Base-by-base conservation (phyloP, 2,329 filamentous ascomycete genomes). In the Sporothrix curviconia region DNA sequence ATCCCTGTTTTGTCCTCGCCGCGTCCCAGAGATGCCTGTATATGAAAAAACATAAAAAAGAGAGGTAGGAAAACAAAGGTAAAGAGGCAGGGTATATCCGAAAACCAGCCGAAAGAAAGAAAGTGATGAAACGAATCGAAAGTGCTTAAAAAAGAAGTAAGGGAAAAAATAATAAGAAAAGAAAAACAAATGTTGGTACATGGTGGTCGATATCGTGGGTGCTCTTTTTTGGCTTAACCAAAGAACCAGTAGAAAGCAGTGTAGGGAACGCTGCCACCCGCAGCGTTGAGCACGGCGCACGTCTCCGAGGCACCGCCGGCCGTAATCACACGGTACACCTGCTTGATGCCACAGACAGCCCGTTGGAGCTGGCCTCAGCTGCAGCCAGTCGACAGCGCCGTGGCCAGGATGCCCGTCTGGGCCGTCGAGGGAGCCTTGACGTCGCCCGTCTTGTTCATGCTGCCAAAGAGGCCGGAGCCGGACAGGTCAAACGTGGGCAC, bases 401-500 rank as follows among this genome's bases (percentile, higher is more conserved):
- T 79, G 58, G 65, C 68, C 14, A 76, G 68, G 8, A 75, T 69
- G 7, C 81, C 80, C 50, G 63, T 61, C 64, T 78, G 73, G 1
- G 80, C 75, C 4, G 59, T 62, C 3, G 66, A 57, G 1, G 86
- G 85, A 0, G 85, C 83, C 34, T 74, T 65, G 40, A 81, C 74
- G 36, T 65, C 68, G 32, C 71, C 76, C 40, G 83, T 83, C 67
- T 76, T 77, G 56, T 66, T 74, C 61, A 71, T 73, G 59, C 73
- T 73, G 62, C 77, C 69, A 66, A 74, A 68, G 63, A 73, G 69
- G 30, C 70, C 66, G 36, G 69, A 66, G 7, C 64, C 67, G 12
- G 70, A 66, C 37, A 89, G 73, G 59, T 81, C 75, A 67, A 89
- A 90, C 12, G 76, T 82, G 1, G 87, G 86, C 0, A 73, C 70